Base-by-base conservation (phyloP, 495 filamentous ascomycete species). In the Penicillium waksmanii region DNA sequence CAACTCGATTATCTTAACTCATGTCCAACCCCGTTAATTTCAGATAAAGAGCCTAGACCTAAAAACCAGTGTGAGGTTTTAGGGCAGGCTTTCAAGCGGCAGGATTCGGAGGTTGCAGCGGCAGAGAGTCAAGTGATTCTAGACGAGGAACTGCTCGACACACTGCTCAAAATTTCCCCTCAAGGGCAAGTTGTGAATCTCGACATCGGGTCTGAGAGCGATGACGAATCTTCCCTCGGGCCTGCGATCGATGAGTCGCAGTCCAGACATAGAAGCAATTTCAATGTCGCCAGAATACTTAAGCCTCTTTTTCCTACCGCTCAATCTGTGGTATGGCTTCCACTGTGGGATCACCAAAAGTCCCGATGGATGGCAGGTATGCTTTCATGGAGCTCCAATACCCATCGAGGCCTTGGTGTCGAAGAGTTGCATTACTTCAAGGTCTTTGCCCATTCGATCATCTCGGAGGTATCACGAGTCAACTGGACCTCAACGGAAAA, bases 281-380 rank as follows among this genome's bases (percentile, higher is more conserved):
- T 27, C 1, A 3, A 27, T 6, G n/a, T 76, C 8, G 19, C 55
- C 0, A 44, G 58, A 8, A 52, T 57, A 10, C 19, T 48, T 10
- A n/a, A 3, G 5, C 46, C 46, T 5, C 18, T 48, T 12, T 71
- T 87, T 52, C 80, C 84, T 7, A 73, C 73, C n/a, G 84, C 85
- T 4, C 75, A 78, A 43, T 84, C 77, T 46, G 66, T 85, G 5
- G 73, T 84, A 10, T 84, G 87, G 60, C 72, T 85, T 35, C 86
- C 87, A 0, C 65, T 90, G 3, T 89, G 86, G 81, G 83, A 88
- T 60, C 78, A 81, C 48, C 80, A 83, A 40, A 77, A 80, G 54
- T 81, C 84, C 6, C 72, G 84, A 33, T 90, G 87, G 87, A 86
- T 85, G 69, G 77, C 86, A 0, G 85, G 83, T 3, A 77, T 77